Base-by-base conservation (phyloP, 192 early-diverging fungal genomes). In the Chytriomyces confervae region DNA sequence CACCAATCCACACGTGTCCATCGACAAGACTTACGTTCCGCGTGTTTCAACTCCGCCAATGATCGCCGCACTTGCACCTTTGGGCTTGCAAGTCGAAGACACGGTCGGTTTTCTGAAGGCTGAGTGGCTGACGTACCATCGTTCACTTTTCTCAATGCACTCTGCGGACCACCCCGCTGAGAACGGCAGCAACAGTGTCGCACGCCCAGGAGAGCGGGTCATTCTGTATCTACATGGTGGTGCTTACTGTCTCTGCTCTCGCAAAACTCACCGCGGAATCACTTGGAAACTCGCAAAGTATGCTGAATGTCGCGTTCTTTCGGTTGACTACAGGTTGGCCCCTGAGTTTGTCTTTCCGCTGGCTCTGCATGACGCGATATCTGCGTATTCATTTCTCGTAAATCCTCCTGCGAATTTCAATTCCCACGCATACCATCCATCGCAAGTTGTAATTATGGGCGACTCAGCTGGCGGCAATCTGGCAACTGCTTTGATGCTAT, bases 301-400 rank as follows among this genome's bases (percentile, higher is more conserved):
- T 57, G 73, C 84, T n/a, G 72, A 81, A n/a, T 80, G 84, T 27
- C 63, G 77, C 45, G 75, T 91, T 6, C 77, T 92, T 9, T 89
- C 83, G 8, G 79, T 93, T n/a, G 88, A 91, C 76, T 97, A 98
- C 82, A 83, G 96, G 6, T 78, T 97, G 29, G 91, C 95, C 0
- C 95, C 96, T 0, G 88, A 93, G 67, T 78, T 87, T 18, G 87
- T 91, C 16, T 98, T 95, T 78, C 96, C 95, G 6, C 82, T 90
- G 62, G 94, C 92, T 43, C 70, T 98, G 11, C 87, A 93, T 47
- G 83, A 84, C 67, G 72, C 49, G 49, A 83, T 84, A 29, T 76
- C 78, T 11, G 77, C 78, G 6, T 84, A 84, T 67, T 70, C 73
- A 3, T 61, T 77, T 50, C 76, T 84, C n/a, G 44, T 78, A 46